A percentile compares a stretch with the other conserved stretches of the same genome.
phyloP scores from a whole-genome alignment of 768 basidiomycete species.

The Auricularia cornea region DNA sequence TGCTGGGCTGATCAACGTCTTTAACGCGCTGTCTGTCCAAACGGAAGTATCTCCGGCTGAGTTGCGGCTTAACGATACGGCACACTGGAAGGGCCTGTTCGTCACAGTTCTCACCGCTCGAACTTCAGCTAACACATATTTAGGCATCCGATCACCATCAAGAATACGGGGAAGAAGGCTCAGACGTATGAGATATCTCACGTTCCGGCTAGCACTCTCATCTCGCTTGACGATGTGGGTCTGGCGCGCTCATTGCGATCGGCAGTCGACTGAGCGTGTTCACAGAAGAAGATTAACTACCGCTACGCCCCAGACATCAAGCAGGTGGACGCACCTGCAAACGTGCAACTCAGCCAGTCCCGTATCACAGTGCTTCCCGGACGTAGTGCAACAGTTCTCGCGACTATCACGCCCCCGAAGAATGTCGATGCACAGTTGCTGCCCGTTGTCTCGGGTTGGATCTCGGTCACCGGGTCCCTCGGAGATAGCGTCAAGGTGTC shows the following conservation, averaged over 20 bases:
- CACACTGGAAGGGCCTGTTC: conserved; percentile 32
- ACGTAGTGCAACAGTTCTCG: conserved; percentile 31
- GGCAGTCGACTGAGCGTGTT: background rate
- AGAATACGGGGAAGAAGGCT: conserved; percentile 36
- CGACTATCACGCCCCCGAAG: conserved; percentile 39
- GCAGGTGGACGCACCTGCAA: conserved; percentile 35
- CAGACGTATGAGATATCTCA: conserved; percentile 44
- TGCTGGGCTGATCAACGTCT: conserved; percentile 49
- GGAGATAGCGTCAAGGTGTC: conserved; percentile 31
- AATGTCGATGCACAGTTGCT: conserved; percentile 34
- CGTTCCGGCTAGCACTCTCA: conserved; percentile 48
- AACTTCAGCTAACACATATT: too few relatives aligned
- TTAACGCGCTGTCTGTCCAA: conserved; percentile 44
- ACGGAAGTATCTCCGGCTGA: conserved; percentile 48
- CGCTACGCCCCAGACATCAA: conserved; percentile 40
- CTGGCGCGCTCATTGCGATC: too few relatives aligned
- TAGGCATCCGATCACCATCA: conserved; percentile 26
- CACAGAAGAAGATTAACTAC: conserved; percentile 35
- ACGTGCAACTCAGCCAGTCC: conserved; percentile 36
- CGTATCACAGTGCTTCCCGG: conserved; percentile 39
- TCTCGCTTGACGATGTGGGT: conserved; percentile 20
- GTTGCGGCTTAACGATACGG: conserved; percentile 57
- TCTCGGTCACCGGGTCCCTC: conserved; percentile 21
- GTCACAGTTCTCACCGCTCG: too few relatives aligned
- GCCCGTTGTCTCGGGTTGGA: conserved; percentile 55